A percentile compares a stretch with the other conserved stretches of the same genome.
These are phyloP conservation scores for Talaromyces sp. DNA, from an alignment of 2,329 filamentous ascomycete species.

Conservation along the genomic window DNA sequence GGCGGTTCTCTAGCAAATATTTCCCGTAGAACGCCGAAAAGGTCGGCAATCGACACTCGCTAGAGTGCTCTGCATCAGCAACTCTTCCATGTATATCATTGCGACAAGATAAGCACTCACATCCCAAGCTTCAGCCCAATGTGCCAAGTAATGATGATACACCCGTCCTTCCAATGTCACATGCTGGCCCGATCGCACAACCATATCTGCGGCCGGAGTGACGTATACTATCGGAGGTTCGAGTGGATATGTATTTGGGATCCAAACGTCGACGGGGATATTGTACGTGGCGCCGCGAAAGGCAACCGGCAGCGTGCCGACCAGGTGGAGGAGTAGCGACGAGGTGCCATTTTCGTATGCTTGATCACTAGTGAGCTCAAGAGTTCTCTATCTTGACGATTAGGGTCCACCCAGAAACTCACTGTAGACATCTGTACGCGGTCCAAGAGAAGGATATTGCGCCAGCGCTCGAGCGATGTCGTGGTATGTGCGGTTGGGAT, in stretches of 20 bases:
- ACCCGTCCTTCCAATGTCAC: conserved; percentile 89
- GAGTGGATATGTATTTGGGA: conserved; percentile 83
- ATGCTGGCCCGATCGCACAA: conserved; percentile 87
- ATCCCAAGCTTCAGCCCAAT: conserved; percentile 88
- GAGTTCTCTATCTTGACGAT: conserved; percentile 16
- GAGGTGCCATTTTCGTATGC: conserved; percentile 85
- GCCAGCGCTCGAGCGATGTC: conserved; percentile 81
- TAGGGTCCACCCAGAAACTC: conserved; percentile 31
- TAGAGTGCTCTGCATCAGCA: conserved; percentile 20
- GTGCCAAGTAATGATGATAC: conserved; percentile 91
- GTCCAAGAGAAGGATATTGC: conserved; percentile 72
- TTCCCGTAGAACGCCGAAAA: conserved; percentile 75
- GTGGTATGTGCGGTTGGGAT: conserved; percentile 88
- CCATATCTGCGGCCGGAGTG: conserved; percentile 81
- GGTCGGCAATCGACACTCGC: conserved; percentile 81
- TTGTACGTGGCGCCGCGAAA: conserved; percentile 87
- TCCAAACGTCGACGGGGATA: conserved; percentile 89
- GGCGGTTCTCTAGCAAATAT: conserved; percentile 94
- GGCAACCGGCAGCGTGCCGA: conserved; percentile 82
- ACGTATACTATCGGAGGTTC: conserved; percentile 86
- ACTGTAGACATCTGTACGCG: conserved; percentile 95
- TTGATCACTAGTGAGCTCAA: conserved; percentile 32
- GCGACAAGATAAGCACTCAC: conserved; percentile 50
- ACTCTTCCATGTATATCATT: background rate
- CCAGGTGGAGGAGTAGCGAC: conserved; percentile 78